phyloP scores from a whole-genome alignment of 257 asterid genomes.

The Nicotiana tabacum region DNA sequence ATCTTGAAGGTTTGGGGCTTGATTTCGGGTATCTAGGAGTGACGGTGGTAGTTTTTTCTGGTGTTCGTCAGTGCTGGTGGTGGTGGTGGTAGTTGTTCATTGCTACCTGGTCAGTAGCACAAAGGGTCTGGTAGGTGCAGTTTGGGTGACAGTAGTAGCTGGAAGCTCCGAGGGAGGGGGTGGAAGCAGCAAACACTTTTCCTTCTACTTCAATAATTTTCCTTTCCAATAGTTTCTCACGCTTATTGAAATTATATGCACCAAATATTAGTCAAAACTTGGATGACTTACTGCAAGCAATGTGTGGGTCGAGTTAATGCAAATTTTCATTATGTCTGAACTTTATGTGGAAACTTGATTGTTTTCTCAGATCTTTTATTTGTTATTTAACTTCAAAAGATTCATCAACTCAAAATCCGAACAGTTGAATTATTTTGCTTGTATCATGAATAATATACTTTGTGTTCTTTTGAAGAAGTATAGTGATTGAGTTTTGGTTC shows the following conservation, averaged over 20 bases:
- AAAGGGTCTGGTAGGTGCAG: not conserved
- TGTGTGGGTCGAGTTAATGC: not conserved
- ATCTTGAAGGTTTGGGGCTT: not conserved
- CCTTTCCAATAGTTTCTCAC: not conserved
- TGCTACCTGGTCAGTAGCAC: not conserved
- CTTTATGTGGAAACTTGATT: not conserved
- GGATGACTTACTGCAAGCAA: not conserved
- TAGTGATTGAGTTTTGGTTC: too few species aligned
- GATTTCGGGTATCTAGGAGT: not conserved
- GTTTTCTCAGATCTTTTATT: not conserved
- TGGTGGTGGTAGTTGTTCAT: not conserved
- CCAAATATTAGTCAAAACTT: not conserved
- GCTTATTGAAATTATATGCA: not conserved
- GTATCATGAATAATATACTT: too few species aligned
- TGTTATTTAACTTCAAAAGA: not conserved
- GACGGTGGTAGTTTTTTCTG: not conserved
- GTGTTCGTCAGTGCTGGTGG: not conserved
- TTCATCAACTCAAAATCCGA: too few species aligned
- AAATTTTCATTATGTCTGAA: not conserved
- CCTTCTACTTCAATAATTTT: not conserved
- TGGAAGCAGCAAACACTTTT: not conserved
- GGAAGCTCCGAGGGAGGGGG: not conserved
- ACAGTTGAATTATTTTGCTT: too few species aligned
- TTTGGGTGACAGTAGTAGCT: not conserved
- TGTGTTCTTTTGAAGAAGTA: too few species aligned